Evolutionary conservation across 306 rosid genomes (phyloP).

Genomic region (Pyrus betulifolia): DNA sequence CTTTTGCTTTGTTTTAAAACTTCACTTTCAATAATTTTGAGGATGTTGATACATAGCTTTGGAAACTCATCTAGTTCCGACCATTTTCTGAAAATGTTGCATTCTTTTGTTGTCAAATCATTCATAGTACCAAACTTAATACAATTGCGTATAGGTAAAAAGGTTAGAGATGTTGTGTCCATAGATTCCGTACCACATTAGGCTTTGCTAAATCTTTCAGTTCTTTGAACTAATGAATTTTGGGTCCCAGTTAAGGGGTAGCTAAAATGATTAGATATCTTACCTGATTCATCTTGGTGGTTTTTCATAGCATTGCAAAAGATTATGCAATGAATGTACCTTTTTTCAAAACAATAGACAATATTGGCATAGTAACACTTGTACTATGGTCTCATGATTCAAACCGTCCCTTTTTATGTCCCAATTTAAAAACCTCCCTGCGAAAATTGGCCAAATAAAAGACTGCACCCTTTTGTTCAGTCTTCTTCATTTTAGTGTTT

Average conservation of each 20-base stretch:
- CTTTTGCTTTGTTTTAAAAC: neutral
- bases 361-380: neutral
- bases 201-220: neutral
- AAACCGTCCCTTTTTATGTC: neutral
- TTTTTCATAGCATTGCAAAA: neutral
- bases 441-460: neutral
- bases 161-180: neutral
- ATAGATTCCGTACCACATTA: too few relatives aligned
- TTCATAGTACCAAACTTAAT: neutral
- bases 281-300: neutral
- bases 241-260: neutral
- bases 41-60: neutral
- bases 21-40: neutral
- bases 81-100: neutral
- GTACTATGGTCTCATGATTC: neutral
- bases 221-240: neutral
- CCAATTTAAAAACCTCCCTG: neutral
- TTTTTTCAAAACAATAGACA: neutral
- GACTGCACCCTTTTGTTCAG: too few relatives aligned
- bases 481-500: too few relatives aligned
- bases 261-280: neutral
- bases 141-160: neutral
- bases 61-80: neutral
- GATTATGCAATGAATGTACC: neutral
- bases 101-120: neutral